Evolutionary conservation across 768 basidiomycete species (phyloP).

Genomic region (Imleria badia): DNA sequence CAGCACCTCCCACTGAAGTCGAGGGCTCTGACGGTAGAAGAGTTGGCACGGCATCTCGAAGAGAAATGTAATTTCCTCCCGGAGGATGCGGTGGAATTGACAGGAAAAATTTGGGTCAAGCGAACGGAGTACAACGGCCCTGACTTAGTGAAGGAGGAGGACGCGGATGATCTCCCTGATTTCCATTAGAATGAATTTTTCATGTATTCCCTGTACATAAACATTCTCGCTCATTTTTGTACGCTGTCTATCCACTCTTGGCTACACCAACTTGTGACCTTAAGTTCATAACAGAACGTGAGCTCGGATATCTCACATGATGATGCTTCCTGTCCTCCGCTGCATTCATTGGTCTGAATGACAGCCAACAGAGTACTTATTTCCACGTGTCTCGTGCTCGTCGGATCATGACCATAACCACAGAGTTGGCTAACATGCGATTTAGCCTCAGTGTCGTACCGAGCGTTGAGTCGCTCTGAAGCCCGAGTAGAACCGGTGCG

Average conservation of each 20-base stretch:
- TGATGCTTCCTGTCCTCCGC: too few species aligned
- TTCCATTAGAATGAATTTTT: background rate
- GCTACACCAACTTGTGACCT: background rate
- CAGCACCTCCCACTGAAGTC: background rate
- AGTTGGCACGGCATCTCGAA: slow-evolving; percentile 16
- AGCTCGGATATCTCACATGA: background rate
- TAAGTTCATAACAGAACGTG: background rate
- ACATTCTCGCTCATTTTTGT: too few species aligned
- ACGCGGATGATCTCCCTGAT: background rate
- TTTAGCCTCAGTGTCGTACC: too few species aligned
- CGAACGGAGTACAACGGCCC: slow-evolving; percentile 3
- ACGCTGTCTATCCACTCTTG: background rate
- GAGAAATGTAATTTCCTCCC: slow-evolving; percentile 11
- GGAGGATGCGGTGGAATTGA: slow-evolving; percentile 16
- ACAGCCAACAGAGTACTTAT: background rate
- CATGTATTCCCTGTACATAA: background rate
- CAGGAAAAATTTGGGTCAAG: slow-evolving; percentile 17
- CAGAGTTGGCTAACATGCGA: too few species aligned
- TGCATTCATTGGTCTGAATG: background rate
- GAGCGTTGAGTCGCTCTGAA: too few species aligned
- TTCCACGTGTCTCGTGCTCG: background rate
- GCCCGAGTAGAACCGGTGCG: background rate
- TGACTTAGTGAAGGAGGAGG: slow-evolving; percentile 8
- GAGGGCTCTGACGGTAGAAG: slow-evolving; percentile 12
- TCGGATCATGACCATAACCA: background rate